phyloP scores from a whole-genome alignment of 345 rosid species.

The Salix dunnii region DNA sequence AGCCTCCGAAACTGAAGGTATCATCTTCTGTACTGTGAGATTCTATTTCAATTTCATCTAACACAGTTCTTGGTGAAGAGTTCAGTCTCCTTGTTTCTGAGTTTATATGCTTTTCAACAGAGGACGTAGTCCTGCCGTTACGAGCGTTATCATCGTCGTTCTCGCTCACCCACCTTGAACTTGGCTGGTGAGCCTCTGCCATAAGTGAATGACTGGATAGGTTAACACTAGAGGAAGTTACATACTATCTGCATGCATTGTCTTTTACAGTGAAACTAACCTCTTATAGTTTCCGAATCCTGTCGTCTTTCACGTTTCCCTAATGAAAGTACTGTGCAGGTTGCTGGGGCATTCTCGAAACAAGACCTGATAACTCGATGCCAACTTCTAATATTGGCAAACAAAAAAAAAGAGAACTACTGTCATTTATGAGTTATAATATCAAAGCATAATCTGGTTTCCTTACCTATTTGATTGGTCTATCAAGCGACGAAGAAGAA shows the following conservation, averaged over 20 bases:
- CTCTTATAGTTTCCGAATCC: conserved; percentile 32
- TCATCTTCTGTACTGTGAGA: conserved; percentile 58
- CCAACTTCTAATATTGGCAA: conserved; percentile 37
- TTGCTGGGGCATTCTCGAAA: conserved; percentile 51
- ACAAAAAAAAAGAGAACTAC: neutral
- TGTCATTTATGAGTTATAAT: neutral
- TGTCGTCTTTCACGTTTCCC: conserved; percentile 37
- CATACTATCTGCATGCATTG: neutral
- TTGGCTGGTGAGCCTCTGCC: conserved; percentile 31
- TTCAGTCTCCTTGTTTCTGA: conserved; percentile 26
- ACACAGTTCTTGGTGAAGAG: conserved; percentile 57
- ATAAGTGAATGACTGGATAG: neutral
- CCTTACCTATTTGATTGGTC: conserved; percentile 36
- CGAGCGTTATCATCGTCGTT: neutral
- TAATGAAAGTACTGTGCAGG: conserved; percentile 64
- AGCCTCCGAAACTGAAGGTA: conserved; percentile 44
- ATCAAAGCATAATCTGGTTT: neutral
- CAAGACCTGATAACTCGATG: conserved; percentile 44
- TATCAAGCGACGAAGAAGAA: conserved; percentile 62
- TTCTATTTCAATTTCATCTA: conserved; percentile 49
- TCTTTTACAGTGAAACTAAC: conserved; percentile 26
- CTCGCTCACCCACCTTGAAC: conserved; percentile 27
- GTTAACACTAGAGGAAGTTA: neutral
- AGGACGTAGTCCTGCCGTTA: conserved; percentile 16
- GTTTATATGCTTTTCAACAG: conserved; percentile 12